Conservation (phyloP, 305 asterid genomes). For the Fraxinus baroniana region DNA sequence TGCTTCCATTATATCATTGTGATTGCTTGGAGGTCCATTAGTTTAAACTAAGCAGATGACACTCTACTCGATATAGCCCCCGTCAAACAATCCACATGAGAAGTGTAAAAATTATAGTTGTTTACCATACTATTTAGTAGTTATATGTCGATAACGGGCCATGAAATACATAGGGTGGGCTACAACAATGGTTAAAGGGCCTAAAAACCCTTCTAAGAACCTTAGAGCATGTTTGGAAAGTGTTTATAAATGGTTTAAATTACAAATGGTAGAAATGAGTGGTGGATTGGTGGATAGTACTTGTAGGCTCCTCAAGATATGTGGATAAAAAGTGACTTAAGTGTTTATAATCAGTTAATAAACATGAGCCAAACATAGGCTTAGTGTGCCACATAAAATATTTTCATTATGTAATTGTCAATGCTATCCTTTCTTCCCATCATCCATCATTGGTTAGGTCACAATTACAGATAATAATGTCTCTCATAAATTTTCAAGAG, state of each 20-base stretch:
- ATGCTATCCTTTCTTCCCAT: not conserved
- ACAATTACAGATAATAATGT: not conserved
- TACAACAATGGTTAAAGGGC: not conserved
- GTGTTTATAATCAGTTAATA: too few species aligned
- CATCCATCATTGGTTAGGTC: not conserved
- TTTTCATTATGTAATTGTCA: not conserved
- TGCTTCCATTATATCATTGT: not conserved
- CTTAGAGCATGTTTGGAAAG: too few species aligned
- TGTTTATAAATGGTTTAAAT: too few species aligned
- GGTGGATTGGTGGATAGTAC: too few species aligned
- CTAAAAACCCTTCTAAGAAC: not conserved
- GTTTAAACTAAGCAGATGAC: not conserved
- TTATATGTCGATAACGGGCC: not conserved
- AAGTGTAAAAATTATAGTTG: not conserved
- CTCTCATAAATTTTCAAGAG: not conserved
- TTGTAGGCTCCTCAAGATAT: too few species aligned
- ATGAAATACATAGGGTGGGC: not conserved
- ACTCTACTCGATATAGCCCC: not conserved
- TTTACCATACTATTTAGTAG: not conserved
- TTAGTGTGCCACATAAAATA: not conserved
- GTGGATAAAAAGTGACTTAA: too few species aligned
- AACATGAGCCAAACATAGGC: not conserved
- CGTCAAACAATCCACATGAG: not conserved
- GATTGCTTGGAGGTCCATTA: not conserved
- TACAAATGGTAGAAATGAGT: too few species aligned